Evolutionary conservation across 2,329 filamentous ascomycete species (phyloP).

Genomic region (Aspergillus ruber): DNA sequence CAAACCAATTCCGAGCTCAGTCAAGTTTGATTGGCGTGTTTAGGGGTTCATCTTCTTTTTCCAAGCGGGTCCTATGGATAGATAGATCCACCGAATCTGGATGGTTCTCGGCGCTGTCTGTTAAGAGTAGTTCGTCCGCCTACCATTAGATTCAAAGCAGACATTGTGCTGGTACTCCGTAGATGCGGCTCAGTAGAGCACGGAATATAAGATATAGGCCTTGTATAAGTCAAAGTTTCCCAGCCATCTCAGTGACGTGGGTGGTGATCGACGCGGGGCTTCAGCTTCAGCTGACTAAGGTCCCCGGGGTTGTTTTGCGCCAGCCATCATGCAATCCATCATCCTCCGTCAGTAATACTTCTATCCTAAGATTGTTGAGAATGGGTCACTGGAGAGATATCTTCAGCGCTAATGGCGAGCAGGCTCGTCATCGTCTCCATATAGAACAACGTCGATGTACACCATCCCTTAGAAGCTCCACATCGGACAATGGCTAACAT

Average conservation of each 20-base stretch:
- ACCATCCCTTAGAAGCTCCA: slow-evolving; percentile 13
- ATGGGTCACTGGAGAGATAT: slow-evolving; percentile 37
- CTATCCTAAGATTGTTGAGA: neutral
- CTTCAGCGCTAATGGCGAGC: slow-evolving; percentile 21
- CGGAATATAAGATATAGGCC: too few relatives aligned
- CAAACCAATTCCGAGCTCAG: too few relatives aligned
- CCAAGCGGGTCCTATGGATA: too few relatives aligned
- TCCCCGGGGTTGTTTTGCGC: neutral
- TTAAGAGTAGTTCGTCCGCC: too few relatives aligned
- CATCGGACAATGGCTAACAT: slow-evolving; percentile 7
- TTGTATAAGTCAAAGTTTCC: too few relatives aligned
- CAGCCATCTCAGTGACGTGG: neutral
- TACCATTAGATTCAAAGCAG: too few relatives aligned
- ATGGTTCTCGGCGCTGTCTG: too few relatives aligned
- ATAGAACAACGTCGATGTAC: slow-evolving; percentile 38
- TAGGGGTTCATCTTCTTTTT: too few relatives aligned
- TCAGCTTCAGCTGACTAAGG: neutral
- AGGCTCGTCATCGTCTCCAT: slow-evolving; percentile 25
- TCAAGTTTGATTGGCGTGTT: too few relatives aligned
- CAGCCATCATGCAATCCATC: neutral
- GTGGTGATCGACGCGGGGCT: neutral
- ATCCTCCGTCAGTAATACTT: neutral
- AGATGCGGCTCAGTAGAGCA: too few relatives aligned
- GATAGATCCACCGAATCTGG: too few relatives aligned
- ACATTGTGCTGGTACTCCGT: too few relatives aligned